Conservation (phyloP, 192 early-diverging fungal species). For the Cetraspora pellucida region DNA sequence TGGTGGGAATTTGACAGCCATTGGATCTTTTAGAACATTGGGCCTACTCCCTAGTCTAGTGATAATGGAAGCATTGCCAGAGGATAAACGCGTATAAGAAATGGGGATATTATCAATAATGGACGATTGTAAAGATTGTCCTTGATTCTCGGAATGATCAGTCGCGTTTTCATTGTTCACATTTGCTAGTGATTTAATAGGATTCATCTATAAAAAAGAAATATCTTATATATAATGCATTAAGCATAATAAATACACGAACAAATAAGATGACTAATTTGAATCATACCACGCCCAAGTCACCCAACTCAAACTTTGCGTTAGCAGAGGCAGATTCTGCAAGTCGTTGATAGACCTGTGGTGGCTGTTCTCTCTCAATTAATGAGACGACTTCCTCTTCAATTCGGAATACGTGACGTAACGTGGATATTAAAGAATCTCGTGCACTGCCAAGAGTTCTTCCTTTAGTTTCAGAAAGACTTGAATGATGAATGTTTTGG, state of each 20-base stretch:
- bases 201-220: background rate
- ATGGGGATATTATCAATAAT: too few relatives aligned
- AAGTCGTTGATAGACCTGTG: background rate
- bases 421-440: background rate
- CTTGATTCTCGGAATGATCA: too few relatives aligned
- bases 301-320: slow-evolving; percentile 3
- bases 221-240: too few relatives aligned
- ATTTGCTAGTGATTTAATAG: slow-evolving; percentile 4
- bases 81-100: background rate
- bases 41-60: background rate
- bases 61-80: background rate
- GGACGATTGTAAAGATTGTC: too few relatives aligned
- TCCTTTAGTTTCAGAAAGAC: background rate
- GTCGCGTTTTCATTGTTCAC: background rate
- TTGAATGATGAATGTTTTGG: too few relatives aligned
- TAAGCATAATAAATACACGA: too few relatives aligned
- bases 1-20: slow-evolving; percentile 1
- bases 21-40: background rate
- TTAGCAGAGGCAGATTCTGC: background rate
- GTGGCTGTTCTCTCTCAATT: background rate
- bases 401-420: background rate
- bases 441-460: background rate
- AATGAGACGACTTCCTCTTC: background rate
- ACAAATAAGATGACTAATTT: background rate
- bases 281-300: background rate